A percentile compares a stretch with the other conserved stretches of the same genome.
Conservation (phyloP, 192 early-diverging fungal genomes). For the Backusella liffmaniae region DNA sequence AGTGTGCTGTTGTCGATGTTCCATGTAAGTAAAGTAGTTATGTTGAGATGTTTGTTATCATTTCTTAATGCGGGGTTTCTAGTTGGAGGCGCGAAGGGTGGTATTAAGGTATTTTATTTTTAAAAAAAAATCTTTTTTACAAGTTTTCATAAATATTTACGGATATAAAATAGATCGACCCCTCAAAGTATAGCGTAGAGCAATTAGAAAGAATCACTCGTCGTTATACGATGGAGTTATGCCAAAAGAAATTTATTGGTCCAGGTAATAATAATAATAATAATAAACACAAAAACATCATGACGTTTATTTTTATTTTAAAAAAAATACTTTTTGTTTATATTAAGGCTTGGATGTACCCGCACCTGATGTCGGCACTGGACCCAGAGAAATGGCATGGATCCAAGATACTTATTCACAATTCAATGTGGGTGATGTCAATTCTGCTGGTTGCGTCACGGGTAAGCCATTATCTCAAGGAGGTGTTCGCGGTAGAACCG, state of each 20-base stretch:
- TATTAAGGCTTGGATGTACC: constrained; percentile 65
- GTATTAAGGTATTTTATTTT: constrained; percentile 48
- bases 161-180: constrained; percentile 48
- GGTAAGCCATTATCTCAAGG: constrained; percentile 79
- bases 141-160: too few relatives aligned
- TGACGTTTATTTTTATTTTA: neutral
- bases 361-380: constrained; percentile 82
- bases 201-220: constrained; percentile 81
- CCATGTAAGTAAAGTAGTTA: constrained; percentile 57
- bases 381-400: constrained; percentile 82
- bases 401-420: constrained; percentile 84
- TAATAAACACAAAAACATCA: neutral
- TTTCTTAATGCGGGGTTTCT: neutral
- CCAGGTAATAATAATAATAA: constrained; percentile 43
- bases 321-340: neutral
- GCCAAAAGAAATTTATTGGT: constrained; percentile 86
- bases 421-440: constrained; percentile 76
- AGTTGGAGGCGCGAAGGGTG: constrained; percentile 74
- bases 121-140: too few relatives aligned
- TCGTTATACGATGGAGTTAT: constrained; percentile 79
- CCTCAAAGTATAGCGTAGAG: constrained; percentile 67
- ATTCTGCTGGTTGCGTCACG: constrained; percentile 76
- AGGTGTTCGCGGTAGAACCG: constrained; percentile 79
- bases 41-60: neutral
- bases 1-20: constrained; percentile 84